Conservation (phyloP, 306 rosid species). For the Malus domestica region DNA sequence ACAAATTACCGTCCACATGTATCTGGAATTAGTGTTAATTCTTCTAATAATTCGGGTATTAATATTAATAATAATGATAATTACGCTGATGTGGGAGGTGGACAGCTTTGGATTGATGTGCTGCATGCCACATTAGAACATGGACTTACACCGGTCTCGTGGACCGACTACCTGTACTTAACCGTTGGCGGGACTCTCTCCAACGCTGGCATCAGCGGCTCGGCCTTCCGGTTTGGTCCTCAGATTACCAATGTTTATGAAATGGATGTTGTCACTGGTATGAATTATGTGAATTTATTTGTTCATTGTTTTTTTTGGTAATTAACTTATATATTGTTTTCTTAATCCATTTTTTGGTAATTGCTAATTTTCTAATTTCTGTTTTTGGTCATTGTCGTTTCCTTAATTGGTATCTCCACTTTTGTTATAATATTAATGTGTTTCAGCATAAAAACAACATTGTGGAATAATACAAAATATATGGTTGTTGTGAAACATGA, state of each 20-base stretch:
- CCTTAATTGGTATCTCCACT: neutral
- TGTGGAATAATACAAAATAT: neutral
- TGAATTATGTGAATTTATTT: neutral
- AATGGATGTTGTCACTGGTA: constrained; percentile 73
- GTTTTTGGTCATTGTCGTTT: neutral
- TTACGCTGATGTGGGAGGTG: constrained; percentile 69
- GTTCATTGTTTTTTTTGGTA: too few relatives aligned
- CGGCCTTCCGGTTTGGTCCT: constrained; percentile 62
- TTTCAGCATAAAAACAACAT: neutral
- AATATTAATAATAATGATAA: neutral
- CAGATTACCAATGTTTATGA: constrained; percentile 59
- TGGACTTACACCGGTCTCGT: constrained; percentile 60
- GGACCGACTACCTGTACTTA: constrained; percentile 66
- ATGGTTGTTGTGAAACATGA: constrained; percentile 2
- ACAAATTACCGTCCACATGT: constrained; percentile 13
- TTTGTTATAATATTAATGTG: neutral
- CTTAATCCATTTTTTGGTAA: neutral
- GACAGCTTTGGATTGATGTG: constrained; percentile 57
- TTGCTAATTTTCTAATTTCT: neutral
- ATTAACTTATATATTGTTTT: neutral
- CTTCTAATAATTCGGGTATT: neutral
- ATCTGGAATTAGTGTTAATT: neutral
- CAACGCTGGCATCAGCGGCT: constrained; percentile 67
- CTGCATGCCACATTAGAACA: constrained; percentile 36
- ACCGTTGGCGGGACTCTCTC: constrained; percentile 77